Conservation (phyloP, 1,284 basidiomycete species). For the Volvariella surrecta region DNA sequence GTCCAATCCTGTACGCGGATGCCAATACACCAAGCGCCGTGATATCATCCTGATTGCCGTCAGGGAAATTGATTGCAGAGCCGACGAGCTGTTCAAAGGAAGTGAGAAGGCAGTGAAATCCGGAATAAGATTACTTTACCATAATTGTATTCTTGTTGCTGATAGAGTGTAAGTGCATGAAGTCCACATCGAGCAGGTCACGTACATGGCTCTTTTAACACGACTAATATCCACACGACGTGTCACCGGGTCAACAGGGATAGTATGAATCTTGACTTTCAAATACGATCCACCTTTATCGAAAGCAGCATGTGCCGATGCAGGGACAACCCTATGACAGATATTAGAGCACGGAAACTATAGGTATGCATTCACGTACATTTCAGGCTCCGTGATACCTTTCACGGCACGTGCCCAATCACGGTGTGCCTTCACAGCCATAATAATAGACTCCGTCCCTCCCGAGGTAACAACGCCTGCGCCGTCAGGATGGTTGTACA, state of each 20-base stretch:
- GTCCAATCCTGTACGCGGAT: constrained; percentile 65
- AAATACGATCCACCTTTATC: constrained; percentile 91
- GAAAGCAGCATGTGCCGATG: constrained; percentile 91
- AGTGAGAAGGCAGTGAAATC: constrained; percentile 2
- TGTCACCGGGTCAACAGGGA: constrained; percentile 80
- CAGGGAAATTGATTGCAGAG: constrained; percentile 88
- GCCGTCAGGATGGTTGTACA: constrained; percentile 81
- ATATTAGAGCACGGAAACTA: neutral
- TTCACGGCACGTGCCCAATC: constrained; percentile 87
- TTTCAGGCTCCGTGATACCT: constrained; percentile 88
- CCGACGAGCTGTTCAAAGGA: constrained; percentile 69
- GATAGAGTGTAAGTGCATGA: constrained; percentile 1
- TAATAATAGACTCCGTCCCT: constrained; percentile 93
- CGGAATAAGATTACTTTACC: constrained; percentile 27
- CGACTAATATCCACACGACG: constrained; percentile 75
- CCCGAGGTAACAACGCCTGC: constrained; percentile 93
- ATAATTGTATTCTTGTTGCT: constrained; percentile 81
- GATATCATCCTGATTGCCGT: constrained; percentile 89
- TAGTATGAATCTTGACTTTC: constrained; percentile 84
- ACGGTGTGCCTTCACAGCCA: constrained; percentile 90
- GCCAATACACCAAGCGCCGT: constrained; percentile 75
- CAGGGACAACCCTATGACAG: constrained; percentile 64
- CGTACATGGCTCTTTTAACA: constrained; percentile 82
- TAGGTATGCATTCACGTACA: constrained; percentile 35
- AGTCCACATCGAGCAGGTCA: constrained; percentile 10